Evolutionary conservation across 176 grass and related monocot species (phyloP).

Genomic region (Eremochloa ophiuroides): DNA sequence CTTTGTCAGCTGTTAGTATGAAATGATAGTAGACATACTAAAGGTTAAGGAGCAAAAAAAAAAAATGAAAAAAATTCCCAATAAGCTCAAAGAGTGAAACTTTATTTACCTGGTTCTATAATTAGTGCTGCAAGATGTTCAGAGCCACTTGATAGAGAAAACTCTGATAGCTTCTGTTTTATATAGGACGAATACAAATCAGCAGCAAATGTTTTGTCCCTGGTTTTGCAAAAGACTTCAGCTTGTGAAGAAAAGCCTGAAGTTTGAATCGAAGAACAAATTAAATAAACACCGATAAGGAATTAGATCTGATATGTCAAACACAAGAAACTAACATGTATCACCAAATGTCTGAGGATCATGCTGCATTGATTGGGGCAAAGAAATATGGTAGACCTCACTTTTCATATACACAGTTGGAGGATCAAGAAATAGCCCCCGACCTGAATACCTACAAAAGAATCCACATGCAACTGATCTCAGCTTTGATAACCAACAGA

Average conservation of each 20-base stretch:
- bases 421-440: constrained; percentile 84
- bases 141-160: constrained; percentile 34
- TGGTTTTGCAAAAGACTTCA: constrained; percentile 59
- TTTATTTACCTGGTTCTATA: constrained; percentile 77
- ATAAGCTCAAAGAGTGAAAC: background rate
- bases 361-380: constrained; percentile 46
- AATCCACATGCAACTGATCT: constrained; percentile 18
- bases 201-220: constrained; percentile 54
- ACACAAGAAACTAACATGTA: constrained; percentile 51
- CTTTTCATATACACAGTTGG: constrained; percentile 65
- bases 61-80: background rate
- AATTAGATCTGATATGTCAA: constrained; percentile 26
- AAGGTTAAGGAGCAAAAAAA: background rate
- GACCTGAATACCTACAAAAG: constrained; percentile 72
- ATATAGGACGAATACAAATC: constrained; percentile 56
- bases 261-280: constrained; percentile 20
- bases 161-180: constrained; percentile 55
- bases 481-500: background rate
- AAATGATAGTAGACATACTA: background rate
- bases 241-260: constrained; percentile 65
- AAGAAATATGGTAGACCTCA: constrained; percentile 54
- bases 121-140: constrained; percentile 70
- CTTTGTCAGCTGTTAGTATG: background rate
- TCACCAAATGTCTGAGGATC: constrained; percentile 38
- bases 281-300: constrained; percentile 7